Evolutionary conservation across 495 filamentous ascomycete genomes (phyloP).

Genomic region (Trichoderma orchidacearum): DNA sequence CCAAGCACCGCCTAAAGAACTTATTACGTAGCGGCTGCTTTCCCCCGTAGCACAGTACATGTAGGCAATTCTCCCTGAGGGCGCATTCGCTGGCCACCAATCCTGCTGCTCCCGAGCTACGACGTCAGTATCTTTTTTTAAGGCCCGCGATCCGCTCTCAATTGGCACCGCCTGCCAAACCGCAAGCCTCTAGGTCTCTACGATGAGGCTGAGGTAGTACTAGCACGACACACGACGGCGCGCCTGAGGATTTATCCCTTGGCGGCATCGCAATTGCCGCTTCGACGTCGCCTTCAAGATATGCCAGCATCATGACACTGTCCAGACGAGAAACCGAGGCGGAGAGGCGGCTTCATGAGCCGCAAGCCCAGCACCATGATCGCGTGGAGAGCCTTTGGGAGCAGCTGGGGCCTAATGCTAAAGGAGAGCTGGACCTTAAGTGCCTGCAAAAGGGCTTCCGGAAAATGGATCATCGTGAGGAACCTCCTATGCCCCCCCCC

Average conservation of each 20-base stretch:
- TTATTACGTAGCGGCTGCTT: background rate
- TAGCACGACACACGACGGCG: background rate
- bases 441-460: constrained; percentile 72
- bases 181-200: background rate
- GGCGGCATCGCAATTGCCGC: background rate
- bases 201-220: background rate
- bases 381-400: constrained; percentile 71
- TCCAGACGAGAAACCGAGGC: constrained; percentile 28
- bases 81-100: background rate
- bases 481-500: background rate
- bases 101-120: background rate
- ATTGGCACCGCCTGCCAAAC: background rate
- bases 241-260: background rate
- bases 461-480: constrained; percentile 79
- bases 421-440: constrained; percentile 68
- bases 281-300: constrained; percentile 1
- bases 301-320: constrained; percentile 21
- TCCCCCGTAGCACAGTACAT: background rate
- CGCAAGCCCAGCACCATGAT: constrained; percentile 47
- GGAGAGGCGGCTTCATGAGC: constrained; percentile 40
- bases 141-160: background rate
- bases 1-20: background rate
- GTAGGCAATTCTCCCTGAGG: background rate
- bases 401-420: constrained; percentile 58
- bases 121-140: background rate